phyloP scores from a whole-genome alignment of 2,329 filamentous ascomycete species.

The Colletotrichum sp. region DNA sequence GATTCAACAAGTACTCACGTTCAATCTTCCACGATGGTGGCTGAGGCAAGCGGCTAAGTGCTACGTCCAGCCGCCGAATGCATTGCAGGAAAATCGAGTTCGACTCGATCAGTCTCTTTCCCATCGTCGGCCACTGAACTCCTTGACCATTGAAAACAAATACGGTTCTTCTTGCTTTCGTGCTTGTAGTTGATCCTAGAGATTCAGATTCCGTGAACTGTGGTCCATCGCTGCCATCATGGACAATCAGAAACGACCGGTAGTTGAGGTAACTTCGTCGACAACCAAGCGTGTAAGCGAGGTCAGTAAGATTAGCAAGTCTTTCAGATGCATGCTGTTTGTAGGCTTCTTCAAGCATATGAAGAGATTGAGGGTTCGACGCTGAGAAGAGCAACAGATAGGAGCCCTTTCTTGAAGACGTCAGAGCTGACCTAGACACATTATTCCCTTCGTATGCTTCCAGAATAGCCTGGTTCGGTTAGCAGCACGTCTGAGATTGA shows the following conservation, averaged over 20 bases:
- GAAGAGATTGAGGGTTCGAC: slow-evolving; percentile 22
- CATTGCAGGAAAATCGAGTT: background rate
- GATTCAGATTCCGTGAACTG: slow-evolving; percentile 8
- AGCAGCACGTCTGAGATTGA: background rate
- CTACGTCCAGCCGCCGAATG: slow-evolving; percentile 16
- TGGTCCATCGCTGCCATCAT: background rate
- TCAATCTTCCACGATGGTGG: background rate
- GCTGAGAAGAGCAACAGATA: slow-evolving; percentile 19
- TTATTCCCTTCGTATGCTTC: background rate
- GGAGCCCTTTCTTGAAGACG: background rate
- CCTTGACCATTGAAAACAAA: slow-evolving; percentile 22
- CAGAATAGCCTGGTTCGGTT: background rate
- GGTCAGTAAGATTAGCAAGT: slow-evolving; percentile 16
- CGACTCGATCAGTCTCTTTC: background rate
- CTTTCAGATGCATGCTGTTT: slow-evolving; percentile 23
- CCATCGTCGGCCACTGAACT: slow-evolving; percentile 19
- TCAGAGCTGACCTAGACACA: background rate
- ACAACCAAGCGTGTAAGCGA: slow-evolving; percentile 34
- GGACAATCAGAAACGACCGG: slow-evolving; percentile 26
- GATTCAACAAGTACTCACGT: background rate
- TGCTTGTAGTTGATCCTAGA: background rate
- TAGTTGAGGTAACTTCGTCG: slow-evolving; percentile 31
- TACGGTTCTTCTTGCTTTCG: slow-evolving; percentile 29
- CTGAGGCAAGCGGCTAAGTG: slow-evolving; percentile 36
- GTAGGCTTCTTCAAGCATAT: slow-evolving; percentile 1